Percentiles rank a stretch among this genome's conserved stretches.
These are phyloP conservation scores for Lipomyces starkeyi DNA, from an alignment of 805 yeast genomes.

Conservation along the genomic window DNA sequence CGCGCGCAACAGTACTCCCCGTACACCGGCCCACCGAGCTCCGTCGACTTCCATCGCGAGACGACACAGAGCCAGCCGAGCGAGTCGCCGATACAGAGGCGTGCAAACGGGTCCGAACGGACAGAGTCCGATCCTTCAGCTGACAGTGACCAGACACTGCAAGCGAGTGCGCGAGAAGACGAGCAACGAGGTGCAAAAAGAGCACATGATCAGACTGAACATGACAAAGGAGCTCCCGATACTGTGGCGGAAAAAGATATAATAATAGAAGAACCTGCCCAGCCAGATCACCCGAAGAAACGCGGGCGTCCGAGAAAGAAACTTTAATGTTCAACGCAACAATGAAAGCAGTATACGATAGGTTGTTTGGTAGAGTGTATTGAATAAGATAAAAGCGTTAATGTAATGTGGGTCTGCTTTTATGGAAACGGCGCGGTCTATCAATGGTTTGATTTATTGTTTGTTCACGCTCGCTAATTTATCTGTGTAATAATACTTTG, in stretches of 20 bases:
- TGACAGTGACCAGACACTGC: not conserved
- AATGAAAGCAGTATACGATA: not conserved
- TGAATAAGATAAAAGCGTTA: not conserved
- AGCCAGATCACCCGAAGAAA: not conserved
- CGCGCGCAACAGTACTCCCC: constrained; percentile 14
- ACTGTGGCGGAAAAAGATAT: not conserved
- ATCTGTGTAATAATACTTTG: not conserved
- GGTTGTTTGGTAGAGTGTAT: not conserved
- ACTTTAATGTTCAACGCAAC: not conserved
- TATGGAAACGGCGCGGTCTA: constrained; percentile 3
- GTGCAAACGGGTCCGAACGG: not conserved
- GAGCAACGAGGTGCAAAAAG: not conserved
- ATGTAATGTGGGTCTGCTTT: constrained; percentile 1
- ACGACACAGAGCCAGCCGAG: not conserved
- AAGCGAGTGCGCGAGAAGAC: not conserved
- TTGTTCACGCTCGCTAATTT: not conserved
- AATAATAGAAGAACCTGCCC: not conserved
- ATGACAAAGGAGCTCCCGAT: not conserved
- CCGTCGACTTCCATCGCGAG: not conserved
- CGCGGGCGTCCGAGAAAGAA: constrained; percentile 1
- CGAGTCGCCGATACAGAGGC: not conserved
- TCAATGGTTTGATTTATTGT: not conserved
- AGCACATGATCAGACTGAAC: not conserved
- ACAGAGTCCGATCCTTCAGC: not conserved
- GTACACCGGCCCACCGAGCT: not conserved